A percentile compares a stretch with the other conserved stretches of the same genome.
phyloP scores from a whole-genome alignment of 2,329 filamentous ascomycete species.

The Ophiostoma australiae region DNA sequence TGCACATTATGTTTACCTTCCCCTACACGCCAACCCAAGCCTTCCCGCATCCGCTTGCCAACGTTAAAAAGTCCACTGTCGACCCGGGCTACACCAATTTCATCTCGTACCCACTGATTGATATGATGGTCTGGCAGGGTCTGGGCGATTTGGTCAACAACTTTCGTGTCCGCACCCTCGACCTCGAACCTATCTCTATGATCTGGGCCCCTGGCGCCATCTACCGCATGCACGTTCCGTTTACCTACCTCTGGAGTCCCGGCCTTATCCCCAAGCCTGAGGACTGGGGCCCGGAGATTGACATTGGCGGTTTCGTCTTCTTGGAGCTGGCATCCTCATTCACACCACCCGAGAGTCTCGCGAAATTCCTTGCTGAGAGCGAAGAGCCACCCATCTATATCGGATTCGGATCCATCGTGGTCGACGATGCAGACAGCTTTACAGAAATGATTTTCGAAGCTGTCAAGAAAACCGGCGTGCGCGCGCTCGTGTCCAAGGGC shows the following conservation, averaged over 20 bases:
- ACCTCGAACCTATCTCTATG: constrained; percentile 67
- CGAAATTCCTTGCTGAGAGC: constrained; percentile 52
- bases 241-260: constrained; percentile 69
- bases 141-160: constrained; percentile 73
- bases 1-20: constrained; percentile 87
- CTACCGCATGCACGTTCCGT: constrained; percentile 68
- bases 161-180: constrained; percentile 64
- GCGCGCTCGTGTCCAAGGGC: constrained; percentile 68
- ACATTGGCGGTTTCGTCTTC: constrained; percentile 75
- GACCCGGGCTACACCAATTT: constrained; percentile 72
- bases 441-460: constrained; percentile 69
- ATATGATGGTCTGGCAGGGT: constrained; percentile 89
- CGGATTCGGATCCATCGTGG: constrained; percentile 70
- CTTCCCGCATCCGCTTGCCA: constrained; percentile 74
- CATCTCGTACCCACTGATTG: constrained; percentile 73
- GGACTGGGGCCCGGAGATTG: constrained; percentile 65
- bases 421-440: constrained; percentile 64
- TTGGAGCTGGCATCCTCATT: constrained; percentile 62
- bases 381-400: constrained; percentile 64
- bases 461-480: constrained; percentile 58
- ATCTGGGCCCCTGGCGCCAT: constrained; percentile 72
- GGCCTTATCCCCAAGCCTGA: constrained; percentile 60
- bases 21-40: constrained; percentile 70
- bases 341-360: constrained; percentile 51
- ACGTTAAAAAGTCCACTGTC: constrained; percentile 66